These are phyloP conservation scores for Pulveroboletus sp. DNA, from an alignment of 768 basidiomycete species.

Conservation along the genomic window DNA sequence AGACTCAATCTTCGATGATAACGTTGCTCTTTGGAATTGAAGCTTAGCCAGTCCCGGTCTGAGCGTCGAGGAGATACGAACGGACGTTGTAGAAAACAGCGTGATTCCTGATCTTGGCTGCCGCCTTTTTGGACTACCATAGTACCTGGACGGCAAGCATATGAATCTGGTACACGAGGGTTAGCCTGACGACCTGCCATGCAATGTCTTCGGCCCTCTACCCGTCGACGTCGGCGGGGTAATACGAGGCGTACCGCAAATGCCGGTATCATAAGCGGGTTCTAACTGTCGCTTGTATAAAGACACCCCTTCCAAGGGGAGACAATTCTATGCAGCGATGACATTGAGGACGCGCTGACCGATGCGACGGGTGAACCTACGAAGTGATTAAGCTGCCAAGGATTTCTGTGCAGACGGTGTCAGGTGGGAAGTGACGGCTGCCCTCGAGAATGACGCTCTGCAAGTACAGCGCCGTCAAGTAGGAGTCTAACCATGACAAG, in stretches of 20 bases:
- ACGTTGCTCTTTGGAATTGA: conserved; percentile 9
- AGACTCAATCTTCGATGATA: background rate
- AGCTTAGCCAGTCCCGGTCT: background rate
- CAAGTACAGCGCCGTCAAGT: too few species aligned
- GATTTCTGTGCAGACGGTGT: conserved; percentile 39
- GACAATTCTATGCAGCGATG: conserved; percentile 33
- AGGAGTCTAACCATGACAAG: too few species aligned
- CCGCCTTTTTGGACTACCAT: conserved; percentile 54
- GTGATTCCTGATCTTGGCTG: conserved; percentile 57
- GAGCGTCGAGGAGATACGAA: background rate
- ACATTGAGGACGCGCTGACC: background rate
- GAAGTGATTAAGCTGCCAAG: conserved; percentile 50
- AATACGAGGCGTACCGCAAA: conserved; percentile 60
- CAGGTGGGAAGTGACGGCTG: conserved; percentile 47
- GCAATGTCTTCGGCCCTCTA: conserved; percentile 46
- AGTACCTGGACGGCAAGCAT: conserved; percentile 48
- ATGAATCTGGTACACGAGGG: background rate
- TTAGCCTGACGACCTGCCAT: conserved; percentile 13
- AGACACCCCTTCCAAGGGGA: too few species aligned
- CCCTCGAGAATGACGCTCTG: conserved; percentile 47
- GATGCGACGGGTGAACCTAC: conserved; percentile 31
- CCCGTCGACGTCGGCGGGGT: conserved; percentile 49
- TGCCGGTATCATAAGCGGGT: background rate
- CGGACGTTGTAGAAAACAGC: conserved; percentile 77
- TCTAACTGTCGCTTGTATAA: background rate